These are phyloP conservation scores for Lasiodiplodia hormozganensis DNA, from an alignment of 2,329 filamentous ascomycete genomes.

Conservation along the genomic window DNA sequence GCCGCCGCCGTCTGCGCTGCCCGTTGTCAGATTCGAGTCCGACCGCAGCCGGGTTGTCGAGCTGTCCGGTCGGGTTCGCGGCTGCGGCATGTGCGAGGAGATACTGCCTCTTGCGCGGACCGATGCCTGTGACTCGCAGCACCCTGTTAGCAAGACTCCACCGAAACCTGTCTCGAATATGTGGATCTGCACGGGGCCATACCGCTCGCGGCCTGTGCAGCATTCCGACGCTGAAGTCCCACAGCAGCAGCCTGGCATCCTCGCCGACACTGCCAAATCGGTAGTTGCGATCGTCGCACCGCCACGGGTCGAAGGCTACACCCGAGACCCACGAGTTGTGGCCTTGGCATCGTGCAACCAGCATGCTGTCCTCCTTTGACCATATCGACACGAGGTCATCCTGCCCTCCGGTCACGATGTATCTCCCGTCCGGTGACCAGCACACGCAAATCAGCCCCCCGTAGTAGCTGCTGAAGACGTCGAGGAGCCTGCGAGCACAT, in stretches of 20 bases:
- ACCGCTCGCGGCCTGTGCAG: constrained; percentile 87
- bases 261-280: constrained; percentile 96
- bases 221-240: constrained; percentile 99
- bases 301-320: constrained; percentile 95
- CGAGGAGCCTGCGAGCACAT: constrained; percentile 68
- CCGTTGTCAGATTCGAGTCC: constrained; percentile 69
- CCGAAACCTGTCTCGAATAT: constrained; percentile 14
- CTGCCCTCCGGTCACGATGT: constrained; percentile 92
- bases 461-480: constrained; percentile 90
- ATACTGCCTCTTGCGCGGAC: constrained; percentile 64
- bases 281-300: constrained; percentile 94
- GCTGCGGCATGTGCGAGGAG: constrained; percentile 57
- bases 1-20: constrained; percentile 60
- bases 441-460: constrained; percentile 91
- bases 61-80: constrained; percentile 66
- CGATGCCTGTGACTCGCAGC: constrained; percentile 51
- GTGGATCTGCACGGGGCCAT: constrained; percentile 44
- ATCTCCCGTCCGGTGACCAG: constrained; percentile 97
- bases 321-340: constrained; percentile 95
- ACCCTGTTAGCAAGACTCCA: constrained; percentile 25
- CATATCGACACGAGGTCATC: constrained; percentile 97
- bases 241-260: constrained; percentile 86
- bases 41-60: constrained; percentile 69
- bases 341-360: constrained; percentile 91
- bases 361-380: constrained; percentile 81